These are phyloP conservation scores for Xylaria intraflava DNA, from an alignment of 495 filamentous ascomycete genomes.

Conservation along the genomic window DNA sequence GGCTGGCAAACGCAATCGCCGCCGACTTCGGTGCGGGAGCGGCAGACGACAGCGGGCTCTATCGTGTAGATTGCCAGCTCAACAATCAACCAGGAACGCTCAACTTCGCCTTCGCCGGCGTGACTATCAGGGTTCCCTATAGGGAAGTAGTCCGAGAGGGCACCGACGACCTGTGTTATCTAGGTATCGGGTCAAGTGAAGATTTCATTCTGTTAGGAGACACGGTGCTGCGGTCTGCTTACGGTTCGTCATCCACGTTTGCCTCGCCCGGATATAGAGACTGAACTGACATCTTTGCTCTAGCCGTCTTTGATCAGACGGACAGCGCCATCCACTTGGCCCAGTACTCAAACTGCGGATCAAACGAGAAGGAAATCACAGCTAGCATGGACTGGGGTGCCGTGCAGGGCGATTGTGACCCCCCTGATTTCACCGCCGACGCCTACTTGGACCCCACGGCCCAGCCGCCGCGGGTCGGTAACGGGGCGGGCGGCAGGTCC, in stretches of 20 bases:
- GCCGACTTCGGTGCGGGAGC: slow-evolving; percentile 55
- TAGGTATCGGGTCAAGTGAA: slow-evolving; percentile 69
- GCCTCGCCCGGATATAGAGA: background rate
- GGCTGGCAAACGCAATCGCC: slow-evolving; percentile 56
- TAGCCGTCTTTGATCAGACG: slow-evolving; percentile 44
- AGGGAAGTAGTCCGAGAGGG: slow-evolving; percentile 47
- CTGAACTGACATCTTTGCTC: background rate
- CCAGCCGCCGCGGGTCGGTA: too few species aligned
- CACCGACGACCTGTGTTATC: slow-evolving; percentile 53
- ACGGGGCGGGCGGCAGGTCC: background rate
- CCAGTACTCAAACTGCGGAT: slow-evolving; percentile 42
- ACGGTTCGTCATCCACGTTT: slow-evolving; percentile 40
- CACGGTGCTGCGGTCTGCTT: slow-evolving; percentile 86
- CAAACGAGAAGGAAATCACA: slow-evolving; percentile 25
- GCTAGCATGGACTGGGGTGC: slow-evolving; percentile 10
- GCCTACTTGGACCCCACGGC: background rate
- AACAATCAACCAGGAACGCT: slow-evolving; percentile 57
- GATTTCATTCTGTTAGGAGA: slow-evolving; percentile 70
- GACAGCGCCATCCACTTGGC: slow-evolving; percentile 38
- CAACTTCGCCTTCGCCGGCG: slow-evolving; percentile 65
- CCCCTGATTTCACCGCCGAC: slow-evolving; percentile 6
- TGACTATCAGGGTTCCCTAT: slow-evolving; percentile 59
- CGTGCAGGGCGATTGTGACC: slow-evolving; percentile 20
- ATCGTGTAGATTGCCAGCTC: slow-evolving; percentile 64
- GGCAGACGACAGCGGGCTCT: slow-evolving; percentile 47